Base-by-base conservation (phyloP, 2,329 filamentous ascomycete genomes). In the Fusarium torulosum region DNA sequence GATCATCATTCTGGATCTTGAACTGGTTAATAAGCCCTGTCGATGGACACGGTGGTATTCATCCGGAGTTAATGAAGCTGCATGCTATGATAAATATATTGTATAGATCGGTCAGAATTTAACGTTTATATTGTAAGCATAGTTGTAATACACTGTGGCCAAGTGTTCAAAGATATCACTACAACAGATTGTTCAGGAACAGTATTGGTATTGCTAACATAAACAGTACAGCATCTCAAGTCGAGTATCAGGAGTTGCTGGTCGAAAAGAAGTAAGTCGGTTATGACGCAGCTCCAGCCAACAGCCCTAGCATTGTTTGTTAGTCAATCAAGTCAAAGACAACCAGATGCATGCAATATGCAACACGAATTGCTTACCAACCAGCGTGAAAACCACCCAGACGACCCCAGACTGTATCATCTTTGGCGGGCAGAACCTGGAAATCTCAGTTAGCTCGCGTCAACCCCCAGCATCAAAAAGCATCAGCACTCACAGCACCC, bases 401-500 rank as follows among this genome's bases (percentile, higher is more conserved):
- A 43, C 37, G 5, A 35, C 37, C 10, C 27, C 45, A 17, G 27
- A 51, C 6, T 56, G 8, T 5, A 56, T 9, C 53, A 56, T 56
- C 10, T 43, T 56, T 2, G 45, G 45, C 6, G 53, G 45, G 4
- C 53, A 56, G 11, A 56, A 56, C 4, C 53, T 56, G 6, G 1
- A 35, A 17, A 1, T 2, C 8, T 3, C 4, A 14, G 25, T 55
- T 4, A 55, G 52, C 6, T 40, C 4, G 1, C 2, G 9, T 37
- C 4, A 29, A 31, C 11, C 4, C 7, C 7, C 17, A 31, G 11
- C 10, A 3, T 4, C 4, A 11, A 13, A 41, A 3, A 41, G 2
- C 11, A 5, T 4, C 5, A 23, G 2, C 1, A 59, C 67, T 69
- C n/a, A 70, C 67, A 70, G 47, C 7, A 62, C 54, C 6, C 71